Evolutionary conservation across 1,139 yeast species (phyloP).

Genomic region (Diutina scorzettiae): DNA sequence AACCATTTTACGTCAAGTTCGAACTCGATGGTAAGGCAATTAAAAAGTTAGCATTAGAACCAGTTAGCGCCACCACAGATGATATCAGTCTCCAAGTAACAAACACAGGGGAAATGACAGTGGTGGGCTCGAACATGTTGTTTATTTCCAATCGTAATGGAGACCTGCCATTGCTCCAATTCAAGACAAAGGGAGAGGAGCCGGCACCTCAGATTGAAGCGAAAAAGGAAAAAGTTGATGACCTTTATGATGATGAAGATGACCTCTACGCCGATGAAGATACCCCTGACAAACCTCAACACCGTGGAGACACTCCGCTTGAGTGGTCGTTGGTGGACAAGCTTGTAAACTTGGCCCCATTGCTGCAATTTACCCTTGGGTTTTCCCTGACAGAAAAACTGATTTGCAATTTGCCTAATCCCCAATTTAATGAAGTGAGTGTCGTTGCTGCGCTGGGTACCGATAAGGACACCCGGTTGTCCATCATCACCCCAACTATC

Average conservation of each 20-base stretch:
- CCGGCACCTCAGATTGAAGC: not conserved
- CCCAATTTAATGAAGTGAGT: slow-evolving; percentile 52
- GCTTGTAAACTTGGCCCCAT: slow-evolving; percentile 62
- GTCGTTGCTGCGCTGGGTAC: slow-evolving; percentile 65
- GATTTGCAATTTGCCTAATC: slow-evolving; percentile 54
- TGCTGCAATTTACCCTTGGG: slow-evolving; percentile 60
- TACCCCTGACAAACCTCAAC: not conserved
- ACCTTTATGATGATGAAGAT: slow-evolving; percentile 26
- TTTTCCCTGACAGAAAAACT: slow-evolving; percentile 42
- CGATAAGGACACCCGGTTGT: slow-evolving; percentile 41
- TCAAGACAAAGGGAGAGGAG: slow-evolving; percentile 15
- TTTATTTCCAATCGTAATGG: slow-evolving; percentile 27
- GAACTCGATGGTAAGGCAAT: slow-evolving; percentile 37
- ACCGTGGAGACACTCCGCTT: slow-evolving; percentile 11
- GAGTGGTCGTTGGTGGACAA: slow-evolving; percentile 23
- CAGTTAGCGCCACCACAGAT: slow-evolving; percentile 9
- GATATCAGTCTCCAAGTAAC: slow-evolving; percentile 13
- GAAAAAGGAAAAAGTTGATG: slow-evolving; percentile 7
- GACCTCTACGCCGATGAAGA: slow-evolving; percentile 13
- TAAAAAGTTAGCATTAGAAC: slow-evolving; percentile 23
- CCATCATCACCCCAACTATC: slow-evolving; percentile 50
- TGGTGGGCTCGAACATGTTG: slow-evolving; percentile 23
- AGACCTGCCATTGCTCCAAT: slow-evolving; percentile 24
- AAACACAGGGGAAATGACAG: slow-evolving; percentile 23
- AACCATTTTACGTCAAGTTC: slow-evolving; percentile 38